phyloP scores from a whole-genome alignment of 345 rosid genomes.

The Brassica juncea region DNA sequence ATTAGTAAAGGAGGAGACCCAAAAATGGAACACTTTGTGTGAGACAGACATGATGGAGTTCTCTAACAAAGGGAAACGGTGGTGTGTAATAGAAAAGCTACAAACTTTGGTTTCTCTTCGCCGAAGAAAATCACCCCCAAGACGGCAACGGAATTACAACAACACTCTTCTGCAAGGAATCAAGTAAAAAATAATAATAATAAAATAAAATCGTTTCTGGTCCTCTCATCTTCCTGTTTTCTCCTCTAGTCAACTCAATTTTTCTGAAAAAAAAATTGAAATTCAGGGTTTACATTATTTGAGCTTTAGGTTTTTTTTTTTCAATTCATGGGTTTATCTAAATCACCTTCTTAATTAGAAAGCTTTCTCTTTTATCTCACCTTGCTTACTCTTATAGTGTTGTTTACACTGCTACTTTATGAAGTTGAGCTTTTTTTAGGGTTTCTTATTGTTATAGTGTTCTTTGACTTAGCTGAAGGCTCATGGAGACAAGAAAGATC shows the following conservation, averaged over 20 bases:
- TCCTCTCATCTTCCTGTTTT: background rate
- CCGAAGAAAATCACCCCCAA: background rate
- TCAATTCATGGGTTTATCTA: background rate
- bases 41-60: background rate
- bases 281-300: background rate
- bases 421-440: background rate
- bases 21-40: background rate
- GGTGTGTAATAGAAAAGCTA: background rate
- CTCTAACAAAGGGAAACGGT: background rate
- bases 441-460: background rate
- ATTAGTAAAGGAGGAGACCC: background rate
- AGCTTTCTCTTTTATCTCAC: background rate
- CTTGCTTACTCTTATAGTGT: background rate
- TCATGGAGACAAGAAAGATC: constrained; percentile 9
- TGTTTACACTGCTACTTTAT: background rate
- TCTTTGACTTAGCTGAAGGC: background rate
- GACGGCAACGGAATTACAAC: background rate
- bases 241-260: background rate
- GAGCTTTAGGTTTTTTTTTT: no score
- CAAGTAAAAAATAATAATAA: background rate
- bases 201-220: background rate
- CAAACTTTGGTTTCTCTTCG: background rate
- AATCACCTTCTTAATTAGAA: background rate
- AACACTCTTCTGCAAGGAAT: background rate
- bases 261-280: background rate